Conservation (phyloP, 1,284 basidiomycete genomes). For the Cryptococcus neoformans region DNA sequence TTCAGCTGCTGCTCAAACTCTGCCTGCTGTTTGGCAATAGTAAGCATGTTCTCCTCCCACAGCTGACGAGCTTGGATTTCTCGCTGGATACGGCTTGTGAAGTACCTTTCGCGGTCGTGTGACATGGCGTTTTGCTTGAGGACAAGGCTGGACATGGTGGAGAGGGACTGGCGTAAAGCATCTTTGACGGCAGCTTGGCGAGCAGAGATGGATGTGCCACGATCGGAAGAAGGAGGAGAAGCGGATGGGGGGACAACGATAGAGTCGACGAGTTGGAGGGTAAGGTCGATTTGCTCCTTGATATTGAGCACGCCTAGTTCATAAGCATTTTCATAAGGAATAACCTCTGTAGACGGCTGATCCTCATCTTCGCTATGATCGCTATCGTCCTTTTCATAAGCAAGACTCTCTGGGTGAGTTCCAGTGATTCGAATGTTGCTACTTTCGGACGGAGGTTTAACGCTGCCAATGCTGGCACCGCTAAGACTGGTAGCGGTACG, state of each 20-base stretch:
- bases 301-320: conserved; percentile 72
- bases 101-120: conserved; percentile 79
- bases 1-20: conserved; percentile 73
- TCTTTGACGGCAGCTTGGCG: conserved; percentile 55
- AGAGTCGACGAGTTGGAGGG: conserved; percentile 62
- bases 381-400: conserved; percentile 28
- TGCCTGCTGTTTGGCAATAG: conserved; percentile 83
- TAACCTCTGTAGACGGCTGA: conserved; percentile 24
- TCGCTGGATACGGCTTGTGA: conserved; percentile 58
- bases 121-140: conserved; percentile 70
- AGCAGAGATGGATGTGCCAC: conserved; percentile 20
- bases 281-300: conserved; percentile 75
- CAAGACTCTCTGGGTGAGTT: conserved; percentile 19
- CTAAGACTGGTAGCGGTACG: conserved; percentile 52
- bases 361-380: conserved; percentile 1
- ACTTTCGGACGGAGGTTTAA: conserved; percentile 17
- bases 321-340: conserved; percentile 67
- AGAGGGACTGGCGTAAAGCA: conserved; percentile 65
- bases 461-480: conserved; percentile 22
- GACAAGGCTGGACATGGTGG: conserved; percentile 60
- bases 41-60: conserved; percentile 90
- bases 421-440: conserved; percentile 21
- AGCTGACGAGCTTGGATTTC: conserved; percentile 72
- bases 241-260: conserved; percentile 50
- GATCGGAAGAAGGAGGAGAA: conserved; percentile 8